These are phyloP conservation scores for Agaricales sp. DNA, from an alignment of 1,284 basidiomycete genomes.

Conservation along the genomic window DNA sequence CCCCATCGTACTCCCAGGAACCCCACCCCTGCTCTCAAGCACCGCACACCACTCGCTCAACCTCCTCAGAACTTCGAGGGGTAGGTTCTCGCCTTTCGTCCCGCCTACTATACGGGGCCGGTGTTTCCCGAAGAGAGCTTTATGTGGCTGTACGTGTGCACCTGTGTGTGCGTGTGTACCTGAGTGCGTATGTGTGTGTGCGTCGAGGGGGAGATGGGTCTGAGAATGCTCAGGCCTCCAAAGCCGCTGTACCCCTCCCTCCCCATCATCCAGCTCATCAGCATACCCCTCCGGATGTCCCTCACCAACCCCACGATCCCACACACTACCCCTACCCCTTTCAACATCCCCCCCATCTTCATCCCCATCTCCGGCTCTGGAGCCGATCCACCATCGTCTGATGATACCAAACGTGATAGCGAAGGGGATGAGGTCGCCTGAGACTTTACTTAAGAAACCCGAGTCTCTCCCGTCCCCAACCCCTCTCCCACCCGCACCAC, in stretches of 20 bases:
- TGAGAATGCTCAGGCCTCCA: too few relatives aligned
- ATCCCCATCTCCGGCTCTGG: not conserved
- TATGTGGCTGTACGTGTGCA: constrained; percentile 12
- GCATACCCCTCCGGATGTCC: constrained; percentile 7
- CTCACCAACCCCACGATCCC: constrained; percentile 4
- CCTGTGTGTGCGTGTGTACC: constrained; percentile 3
- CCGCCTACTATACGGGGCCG: constrained; percentile 24
- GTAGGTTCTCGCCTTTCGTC: constrained; percentile 30
- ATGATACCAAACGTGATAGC: constrained; percentile 16
- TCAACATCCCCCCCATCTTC: not conserved
- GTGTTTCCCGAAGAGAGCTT: constrained; percentile 26
- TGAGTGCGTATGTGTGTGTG: too few relatives aligned
- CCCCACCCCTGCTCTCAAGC: constrained; percentile 43
- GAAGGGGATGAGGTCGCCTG: constrained; percentile 33
- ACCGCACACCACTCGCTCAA: constrained; percentile 49
- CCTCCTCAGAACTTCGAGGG: constrained; percentile 41
- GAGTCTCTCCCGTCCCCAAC: too few relatives aligned
- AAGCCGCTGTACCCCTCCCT: constrained; percentile 13
- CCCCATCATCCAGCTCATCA: constrained; percentile 8
- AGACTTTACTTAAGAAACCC: constrained; percentile 21
- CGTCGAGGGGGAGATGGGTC: too few relatives aligned
- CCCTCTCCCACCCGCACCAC: too few relatives aligned
- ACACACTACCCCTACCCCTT: not conserved
- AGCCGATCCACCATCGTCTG: constrained; percentile 9
- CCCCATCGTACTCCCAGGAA: constrained; percentile 41